Evolutionary conservation across 2,329 filamentous ascomycete species (phyloP), one percentile per base, ranked within the genome.

Genomic region (Lasiodiplodia hormozganensis): DNA sequence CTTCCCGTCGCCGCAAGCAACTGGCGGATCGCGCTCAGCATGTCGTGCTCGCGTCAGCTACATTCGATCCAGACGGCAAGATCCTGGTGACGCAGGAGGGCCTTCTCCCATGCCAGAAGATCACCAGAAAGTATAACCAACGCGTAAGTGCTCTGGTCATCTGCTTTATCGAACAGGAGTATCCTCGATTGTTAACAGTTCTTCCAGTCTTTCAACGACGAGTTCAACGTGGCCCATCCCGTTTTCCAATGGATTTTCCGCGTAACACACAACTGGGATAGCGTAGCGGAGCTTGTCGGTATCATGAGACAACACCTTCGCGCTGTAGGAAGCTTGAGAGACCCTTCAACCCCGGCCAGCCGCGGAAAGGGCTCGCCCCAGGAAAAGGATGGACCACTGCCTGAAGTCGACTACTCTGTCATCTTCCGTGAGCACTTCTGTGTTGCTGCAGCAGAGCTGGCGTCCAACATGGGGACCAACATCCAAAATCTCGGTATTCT

Each of bases 181-280:
- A 23, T 14, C 12, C 25, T 60, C 18, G 16, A 51, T 54, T 53
- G 4, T 18, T 25, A 23, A 49, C 18, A 34, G 18, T n/a, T 14
- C 21, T 16, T 40, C 76, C 71, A 80, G 76, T 89, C 88, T 34
- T 87, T 90, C 65, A 88, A 90, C 69, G 92, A 96, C 70, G 87
- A 90, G 16, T 94, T 97, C 74, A 89, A 89, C 68, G 89, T 89
- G 28, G 87, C 88, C 0, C 93, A 97, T 75, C 88, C 92, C 0
- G 88, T 94, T 1, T 97, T 96, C 78, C 88, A 94, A 62, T 97
- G 94, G 94, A 90, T 96, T 74, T 96, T 92, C 76, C 88, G 92
- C 68, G 92, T 93, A 2, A 92, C 92, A 7, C 86, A 89, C 69
- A 91, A 94, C 77, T 97, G 94, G 94, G 76, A 81, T 8, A 86